Conservation (phyloP, 139 green algal genomes). For the Desmodesmus armatus region DNA sequence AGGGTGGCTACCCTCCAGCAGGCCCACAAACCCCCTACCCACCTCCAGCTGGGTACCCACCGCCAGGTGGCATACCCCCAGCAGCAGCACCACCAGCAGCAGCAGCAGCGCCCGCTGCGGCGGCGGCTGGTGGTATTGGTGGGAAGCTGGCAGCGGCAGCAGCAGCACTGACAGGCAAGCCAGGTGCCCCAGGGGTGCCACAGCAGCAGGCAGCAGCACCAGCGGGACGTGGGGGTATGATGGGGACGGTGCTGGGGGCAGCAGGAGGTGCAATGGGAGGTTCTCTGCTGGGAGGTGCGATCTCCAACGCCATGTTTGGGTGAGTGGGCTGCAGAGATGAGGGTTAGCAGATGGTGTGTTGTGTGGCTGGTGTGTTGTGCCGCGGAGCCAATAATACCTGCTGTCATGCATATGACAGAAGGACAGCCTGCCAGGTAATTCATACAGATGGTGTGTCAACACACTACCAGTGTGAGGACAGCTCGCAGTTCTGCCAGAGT, state of each 20-base stretch:
- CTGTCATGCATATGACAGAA: too few species aligned
- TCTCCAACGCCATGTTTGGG: conserved; percentile 26
- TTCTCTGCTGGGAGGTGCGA: conserved; percentile 17
- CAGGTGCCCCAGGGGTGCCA: not conserved
- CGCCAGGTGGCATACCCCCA: not conserved
- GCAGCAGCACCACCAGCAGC: not conserved
- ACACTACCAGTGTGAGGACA: too few species aligned
- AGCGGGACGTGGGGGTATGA: conserved; percentile 3
- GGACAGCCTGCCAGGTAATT: too few species aligned
- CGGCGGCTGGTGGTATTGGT: not conserved
- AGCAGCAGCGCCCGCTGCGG: not conserved
- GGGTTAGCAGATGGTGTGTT: too few species aligned
- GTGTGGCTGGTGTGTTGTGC: too few species aligned
- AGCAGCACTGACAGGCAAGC: not conserved
- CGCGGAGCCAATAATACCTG: too few species aligned
- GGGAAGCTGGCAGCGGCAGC: not conserved
- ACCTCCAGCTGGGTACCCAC: not conserved
- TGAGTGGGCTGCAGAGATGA: too few species aligned
- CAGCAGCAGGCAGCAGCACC: conserved; percentile 25
- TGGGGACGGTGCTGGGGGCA: conserved; percentile 13
- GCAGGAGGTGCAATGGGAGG: conserved; percentile 23
- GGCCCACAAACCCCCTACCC: not conserved
- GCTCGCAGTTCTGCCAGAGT: too few species aligned
- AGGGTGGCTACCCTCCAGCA: not conserved
- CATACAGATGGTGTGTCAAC: too few species aligned